A percentile compares a stretch with the other conserved stretches of the same genome.
These are phyloP conservation scores for Blepharisma undulans DNA, from an alignment of 169 alveolate genomes.

Conservation along the genomic window DNA sequence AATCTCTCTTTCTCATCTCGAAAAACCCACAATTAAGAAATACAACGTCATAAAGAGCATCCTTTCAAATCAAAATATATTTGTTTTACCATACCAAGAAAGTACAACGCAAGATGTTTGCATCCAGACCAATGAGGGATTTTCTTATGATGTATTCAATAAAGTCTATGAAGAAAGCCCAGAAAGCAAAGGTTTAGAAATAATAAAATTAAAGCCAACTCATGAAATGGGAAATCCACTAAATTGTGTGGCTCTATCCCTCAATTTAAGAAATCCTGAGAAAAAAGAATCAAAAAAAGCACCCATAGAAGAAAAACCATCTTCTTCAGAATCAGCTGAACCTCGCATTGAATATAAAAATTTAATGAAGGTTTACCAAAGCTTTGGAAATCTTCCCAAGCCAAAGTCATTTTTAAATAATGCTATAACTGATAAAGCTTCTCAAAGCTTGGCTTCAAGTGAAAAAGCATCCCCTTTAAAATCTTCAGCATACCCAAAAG, in stretches of 20 bases:
- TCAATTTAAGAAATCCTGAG: background rate
- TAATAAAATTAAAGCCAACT: background rate
- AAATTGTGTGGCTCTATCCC: background rate
- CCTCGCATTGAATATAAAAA: background rate
- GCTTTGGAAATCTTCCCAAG: background rate
- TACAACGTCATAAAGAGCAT: background rate
- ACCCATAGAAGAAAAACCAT: background rate
- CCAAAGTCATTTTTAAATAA: background rate
- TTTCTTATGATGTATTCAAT: background rate
- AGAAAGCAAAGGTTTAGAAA: background rate
- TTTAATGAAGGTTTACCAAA: background rate
- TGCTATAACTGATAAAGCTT: background rate
- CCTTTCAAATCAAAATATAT: background rate
- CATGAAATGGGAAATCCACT: background rate
- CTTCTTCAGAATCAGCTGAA: background rate
- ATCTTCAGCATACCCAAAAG: background rate
- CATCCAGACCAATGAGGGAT: background rate
- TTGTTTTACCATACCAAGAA: background rate
- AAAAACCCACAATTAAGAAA: background rate
- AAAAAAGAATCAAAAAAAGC: background rate
- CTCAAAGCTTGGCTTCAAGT: background rate
- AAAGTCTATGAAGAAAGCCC: background rate
- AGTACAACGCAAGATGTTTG: background rate
- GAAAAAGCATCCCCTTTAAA: background rate
- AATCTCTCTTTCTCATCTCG: background rate